These are phyloP conservation scores for Gynostemma pentaphyllum DNA, from an alignment of 306 rosid genomes.

Conservation along the genomic window DNA sequence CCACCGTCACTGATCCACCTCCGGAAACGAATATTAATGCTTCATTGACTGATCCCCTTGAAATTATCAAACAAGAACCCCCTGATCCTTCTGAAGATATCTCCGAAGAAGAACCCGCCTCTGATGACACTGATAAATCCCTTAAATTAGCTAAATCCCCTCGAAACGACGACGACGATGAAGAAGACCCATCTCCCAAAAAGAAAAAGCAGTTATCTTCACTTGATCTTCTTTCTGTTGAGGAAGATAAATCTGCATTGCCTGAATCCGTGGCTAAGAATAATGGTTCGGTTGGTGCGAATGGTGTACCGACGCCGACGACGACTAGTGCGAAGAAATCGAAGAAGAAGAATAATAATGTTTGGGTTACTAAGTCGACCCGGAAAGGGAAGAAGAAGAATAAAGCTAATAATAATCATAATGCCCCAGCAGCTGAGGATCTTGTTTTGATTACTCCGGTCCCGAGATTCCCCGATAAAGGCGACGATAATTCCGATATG, in stretches of 20 bases:
- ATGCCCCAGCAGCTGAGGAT: conserved; percentile 41
- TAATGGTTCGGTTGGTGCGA: conserved; percentile 12
- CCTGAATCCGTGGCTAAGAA: conserved; percentile 13
- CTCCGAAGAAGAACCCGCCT: conserved; percentile 43
- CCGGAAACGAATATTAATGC: conserved; percentile 16
- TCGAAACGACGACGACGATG: conserved; percentile 39
- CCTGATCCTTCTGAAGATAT: conserved; percentile 58
- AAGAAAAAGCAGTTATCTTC: conserved; percentile 78
- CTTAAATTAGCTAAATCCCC: conserved; percentile 39
- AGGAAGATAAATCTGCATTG: conserved; percentile 24
- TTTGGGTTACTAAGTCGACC: conserved; percentile 85
- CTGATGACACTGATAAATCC: conserved; percentile 29
- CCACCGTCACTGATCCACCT: conserved; percentile 20
- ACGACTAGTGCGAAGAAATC: conserved; percentile 55
- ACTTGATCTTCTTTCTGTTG: conserved; percentile 21
- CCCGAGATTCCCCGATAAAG: conserved; percentile 74
- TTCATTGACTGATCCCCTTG: conserved; percentile 34
- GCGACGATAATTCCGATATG: conserved; percentile 63
- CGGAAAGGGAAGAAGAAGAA: conserved; percentile 83
- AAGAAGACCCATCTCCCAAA: conserved; percentile 70
- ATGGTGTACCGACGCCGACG: conserved; percentile 6
- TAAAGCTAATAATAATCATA: conserved; percentile 38
- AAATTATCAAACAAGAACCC: conserved; percentile 30
- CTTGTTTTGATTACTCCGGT: conserved; percentile 77
- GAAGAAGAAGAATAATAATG: conserved; percentile 84